Percentiles rank a stretch among this genome's conserved stretches.
Conservation (phyloP, 192 early-diverging fungal species). For the Backusella psychrophila region DNA sequence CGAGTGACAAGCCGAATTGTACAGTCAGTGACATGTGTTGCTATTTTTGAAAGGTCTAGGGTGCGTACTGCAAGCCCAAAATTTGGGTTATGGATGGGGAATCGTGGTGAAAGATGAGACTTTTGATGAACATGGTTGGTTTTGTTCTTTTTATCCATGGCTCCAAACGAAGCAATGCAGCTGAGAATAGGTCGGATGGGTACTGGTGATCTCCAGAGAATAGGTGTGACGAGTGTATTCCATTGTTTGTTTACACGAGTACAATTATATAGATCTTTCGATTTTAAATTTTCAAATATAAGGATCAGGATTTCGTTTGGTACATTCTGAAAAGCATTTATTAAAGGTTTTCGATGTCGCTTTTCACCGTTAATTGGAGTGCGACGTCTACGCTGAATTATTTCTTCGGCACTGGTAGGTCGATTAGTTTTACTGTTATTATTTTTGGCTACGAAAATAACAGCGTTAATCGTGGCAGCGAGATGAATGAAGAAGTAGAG, state of each 20-base stretch:
- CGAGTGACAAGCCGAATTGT: conserved; percentile 34
- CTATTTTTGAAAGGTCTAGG: conserved; percentile 10
- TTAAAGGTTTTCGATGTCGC: neutral
- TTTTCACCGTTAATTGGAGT: neutral
- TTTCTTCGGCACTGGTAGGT: neutral
- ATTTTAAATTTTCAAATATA: conserved; percentile 7
- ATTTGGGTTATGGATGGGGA: conserved; percentile 12
- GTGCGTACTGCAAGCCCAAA: conserved; percentile 10
- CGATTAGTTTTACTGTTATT: neutral
- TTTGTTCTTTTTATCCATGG: neutral
- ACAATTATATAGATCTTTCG: conserved; percentile 12
- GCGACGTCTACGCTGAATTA: neutral
- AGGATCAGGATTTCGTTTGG: conserved; percentile 16
- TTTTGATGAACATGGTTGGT: neutral
- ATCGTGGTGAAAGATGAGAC: neutral
- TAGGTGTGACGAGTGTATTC: conserved; percentile 14
- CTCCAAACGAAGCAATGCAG: neutral
- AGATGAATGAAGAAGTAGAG: conserved; percentile 1
- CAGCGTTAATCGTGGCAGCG: conserved; percentile 5
- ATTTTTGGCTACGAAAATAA: neutral
- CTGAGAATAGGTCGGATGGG: conserved; percentile 14
- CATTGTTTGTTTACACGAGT: conserved; percentile 14
- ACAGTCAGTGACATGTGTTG: conserved; percentile 33
- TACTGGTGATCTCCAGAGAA: conserved; percentile 15
- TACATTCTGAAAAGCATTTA: neutral